These are phyloP conservation scores for Reutealis trisperma DNA, from an alignment of 345 rosid species.

Conservation along the genomic window DNA sequence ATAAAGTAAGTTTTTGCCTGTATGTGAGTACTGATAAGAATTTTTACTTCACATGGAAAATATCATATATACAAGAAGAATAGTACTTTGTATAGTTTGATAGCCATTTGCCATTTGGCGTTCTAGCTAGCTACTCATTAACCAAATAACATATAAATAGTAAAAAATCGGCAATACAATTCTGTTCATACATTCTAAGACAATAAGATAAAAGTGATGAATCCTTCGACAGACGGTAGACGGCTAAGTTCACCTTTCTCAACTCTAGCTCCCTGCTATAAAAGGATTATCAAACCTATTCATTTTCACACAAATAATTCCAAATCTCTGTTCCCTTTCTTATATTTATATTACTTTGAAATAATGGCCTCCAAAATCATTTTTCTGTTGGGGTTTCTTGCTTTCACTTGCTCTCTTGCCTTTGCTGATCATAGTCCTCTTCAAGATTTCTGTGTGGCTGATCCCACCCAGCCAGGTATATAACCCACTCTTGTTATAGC, in stretches of 20 bases:
- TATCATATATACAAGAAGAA: too few species aligned
- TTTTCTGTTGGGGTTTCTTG: neutral
- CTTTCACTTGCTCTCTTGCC: neutral
- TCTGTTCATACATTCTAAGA: neutral
- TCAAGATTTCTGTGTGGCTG: constrained; percentile 18
- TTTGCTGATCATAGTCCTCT: constrained; percentile 8
- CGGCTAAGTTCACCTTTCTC: neutral
- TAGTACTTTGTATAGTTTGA: too few species aligned
- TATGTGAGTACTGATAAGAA: too few species aligned
- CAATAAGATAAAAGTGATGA: too few species aligned
- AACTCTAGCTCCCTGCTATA: neutral
- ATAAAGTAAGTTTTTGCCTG: too few species aligned
- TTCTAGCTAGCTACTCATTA: too few species aligned
- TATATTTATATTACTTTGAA: too few species aligned
- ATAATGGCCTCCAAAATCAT: neutral
- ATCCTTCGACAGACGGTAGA: neutral
- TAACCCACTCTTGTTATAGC: neutral
- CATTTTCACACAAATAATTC: neutral
- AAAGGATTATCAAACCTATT: neutral
- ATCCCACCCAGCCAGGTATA: neutral
- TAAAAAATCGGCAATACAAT: neutral
- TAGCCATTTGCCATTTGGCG: too few species aligned
- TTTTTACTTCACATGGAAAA: too few species aligned
- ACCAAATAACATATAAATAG: too few species aligned
- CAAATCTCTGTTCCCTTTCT: neutral